Percentiles rank a stretch among this genome's conserved stretches.
phyloP scores from a whole-genome alignment of 2,329 filamentous ascomycete genomes.

The Drechslerella stenobrocha region DNA sequence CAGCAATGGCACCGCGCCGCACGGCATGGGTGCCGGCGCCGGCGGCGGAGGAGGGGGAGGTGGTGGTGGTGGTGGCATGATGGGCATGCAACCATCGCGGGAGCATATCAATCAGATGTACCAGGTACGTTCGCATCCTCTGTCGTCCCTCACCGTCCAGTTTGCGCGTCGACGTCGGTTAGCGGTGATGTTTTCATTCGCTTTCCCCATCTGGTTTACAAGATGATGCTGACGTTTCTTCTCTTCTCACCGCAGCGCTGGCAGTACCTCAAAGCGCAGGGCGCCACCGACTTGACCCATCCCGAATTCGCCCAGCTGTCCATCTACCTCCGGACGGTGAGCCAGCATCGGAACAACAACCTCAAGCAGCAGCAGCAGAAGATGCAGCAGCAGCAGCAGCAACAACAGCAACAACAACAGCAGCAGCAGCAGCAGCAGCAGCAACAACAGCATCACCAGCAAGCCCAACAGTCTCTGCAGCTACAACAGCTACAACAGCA shows the following conservation, averaged over 20 bases:
- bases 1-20: slow-evolving; percentile 20
- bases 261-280: slow-evolving; percentile 82
- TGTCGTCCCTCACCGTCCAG: neutral
- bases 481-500: slow-evolving; percentile 62
- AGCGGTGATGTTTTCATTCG: no score
- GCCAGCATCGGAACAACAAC: slow-evolving; percentile 71
- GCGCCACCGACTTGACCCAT: slow-evolving; percentile 73
- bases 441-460: slow-evolving; percentile 68
- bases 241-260: slow-evolving; percentile 68
- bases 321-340: slow-evolving; percentile 59
- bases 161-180: no score
- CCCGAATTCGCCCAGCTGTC: slow-evolving; percentile 68
- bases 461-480: slow-evolving; percentile 62
- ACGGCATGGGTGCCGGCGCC: slow-evolving; percentile 20
- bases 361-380: slow-evolving; percentile 64
- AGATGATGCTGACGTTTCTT: slow-evolving; percentile 1
- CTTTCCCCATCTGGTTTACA: no score
- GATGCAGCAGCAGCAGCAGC: slow-evolving; percentile 58
- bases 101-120: slow-evolving; percentile 38
- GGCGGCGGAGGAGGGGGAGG: no score
- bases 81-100: slow-evolving; percentile 33
- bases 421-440: slow-evolving; percentile 67
- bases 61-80: no score
- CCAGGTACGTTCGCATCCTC: slow-evolving; percentile 16
- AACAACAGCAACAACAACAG: slow-evolving; percentile 58